These are phyloP conservation scores for Alternaria infectoria DNA, from an alignment of 2,329 filamentous ascomycete species.

Conservation along the genomic window DNA sequence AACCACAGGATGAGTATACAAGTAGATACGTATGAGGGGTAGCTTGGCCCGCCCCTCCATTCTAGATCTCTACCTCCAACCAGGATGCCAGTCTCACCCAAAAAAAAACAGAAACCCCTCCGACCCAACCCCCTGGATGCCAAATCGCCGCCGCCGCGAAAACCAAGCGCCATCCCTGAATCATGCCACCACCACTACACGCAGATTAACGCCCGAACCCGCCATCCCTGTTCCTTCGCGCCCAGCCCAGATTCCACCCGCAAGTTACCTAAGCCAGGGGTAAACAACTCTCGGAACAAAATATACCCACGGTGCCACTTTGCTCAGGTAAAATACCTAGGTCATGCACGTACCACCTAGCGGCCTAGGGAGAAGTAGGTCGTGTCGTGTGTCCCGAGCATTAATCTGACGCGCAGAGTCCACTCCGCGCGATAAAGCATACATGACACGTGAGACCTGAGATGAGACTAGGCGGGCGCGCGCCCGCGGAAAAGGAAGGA, in stretches of 20 bases:
- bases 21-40: neutral
- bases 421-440: neutral
- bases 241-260: neutral
- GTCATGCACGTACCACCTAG: neutral
- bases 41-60: neutral
- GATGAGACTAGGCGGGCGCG: neutral
- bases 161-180: neutral
- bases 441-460: neutral
- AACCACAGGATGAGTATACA: neutral
- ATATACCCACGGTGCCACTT: neutral
- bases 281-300: neutral
- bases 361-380: neutral
- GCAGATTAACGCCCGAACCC: neutral
- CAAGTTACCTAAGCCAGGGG: constrained; percentile 2
- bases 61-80: neutral
- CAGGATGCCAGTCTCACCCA: neutral
- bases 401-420: neutral
- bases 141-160: neutral
- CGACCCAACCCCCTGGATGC: neutral
- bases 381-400: neutral
- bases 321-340: neutral
- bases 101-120: neutral
- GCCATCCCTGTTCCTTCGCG: neutral
- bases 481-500: neutral
- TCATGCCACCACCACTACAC: neutral